Evolutionary conservation across 2,329 filamentous ascomycete genomes (phyloP).

Genomic region (Cercospora zeae-maydis): DNA sequence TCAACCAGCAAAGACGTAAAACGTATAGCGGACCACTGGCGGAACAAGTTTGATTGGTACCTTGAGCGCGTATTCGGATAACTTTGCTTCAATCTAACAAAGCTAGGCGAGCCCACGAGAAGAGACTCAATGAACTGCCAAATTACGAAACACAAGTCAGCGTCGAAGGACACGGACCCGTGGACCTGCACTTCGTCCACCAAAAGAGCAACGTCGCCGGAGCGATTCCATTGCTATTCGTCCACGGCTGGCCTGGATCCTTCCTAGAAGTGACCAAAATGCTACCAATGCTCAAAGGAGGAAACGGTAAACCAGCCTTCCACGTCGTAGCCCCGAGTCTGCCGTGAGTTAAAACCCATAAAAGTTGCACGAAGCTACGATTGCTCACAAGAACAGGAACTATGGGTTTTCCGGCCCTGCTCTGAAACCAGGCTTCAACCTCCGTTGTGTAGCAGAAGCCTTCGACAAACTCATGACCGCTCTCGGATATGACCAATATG

Average conservation of each 20-base stretch:
- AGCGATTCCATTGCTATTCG: slow-evolving; percentile 64
- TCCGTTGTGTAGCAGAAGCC: slow-evolving; percentile 53
- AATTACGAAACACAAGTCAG: slow-evolving; percentile 55
- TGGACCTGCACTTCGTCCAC: slow-evolving; percentile 64
- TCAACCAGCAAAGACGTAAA: slow-evolving; percentile 49
- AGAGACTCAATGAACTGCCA: slow-evolving; percentile 56
- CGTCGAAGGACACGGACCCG: slow-evolving; percentile 56
- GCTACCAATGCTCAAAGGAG: slow-evolving; percentile 45
- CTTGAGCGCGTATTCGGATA: too few species aligned
- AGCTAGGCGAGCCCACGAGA: slow-evolving; percentile 50
- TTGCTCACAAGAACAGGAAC: slow-evolving; percentile 35
- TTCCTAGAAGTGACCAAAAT: slow-evolving; percentile 65
- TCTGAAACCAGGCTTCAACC: slow-evolving; percentile 46
- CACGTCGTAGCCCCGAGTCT: slow-evolving; percentile 64
- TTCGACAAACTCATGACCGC: slow-evolving; percentile 59
- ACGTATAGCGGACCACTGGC: slow-evolving; percentile 57
- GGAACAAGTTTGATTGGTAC: slow-evolving; percentile 56
- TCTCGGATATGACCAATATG: slow-evolving; percentile 57
- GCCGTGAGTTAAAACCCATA: slow-evolving; percentile 37
- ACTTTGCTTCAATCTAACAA: not conserved
- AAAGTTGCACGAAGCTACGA: not conserved
- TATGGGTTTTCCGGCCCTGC: slow-evolving; percentile 65
- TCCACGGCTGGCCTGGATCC: slow-evolving; percentile 65
- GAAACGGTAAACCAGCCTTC: slow-evolving; percentile 50
- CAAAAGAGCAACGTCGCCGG: slow-evolving; percentile 49